Conservation (phyloP, 805 yeast species). For the Saccharomycopsis fibuligera region DNA sequence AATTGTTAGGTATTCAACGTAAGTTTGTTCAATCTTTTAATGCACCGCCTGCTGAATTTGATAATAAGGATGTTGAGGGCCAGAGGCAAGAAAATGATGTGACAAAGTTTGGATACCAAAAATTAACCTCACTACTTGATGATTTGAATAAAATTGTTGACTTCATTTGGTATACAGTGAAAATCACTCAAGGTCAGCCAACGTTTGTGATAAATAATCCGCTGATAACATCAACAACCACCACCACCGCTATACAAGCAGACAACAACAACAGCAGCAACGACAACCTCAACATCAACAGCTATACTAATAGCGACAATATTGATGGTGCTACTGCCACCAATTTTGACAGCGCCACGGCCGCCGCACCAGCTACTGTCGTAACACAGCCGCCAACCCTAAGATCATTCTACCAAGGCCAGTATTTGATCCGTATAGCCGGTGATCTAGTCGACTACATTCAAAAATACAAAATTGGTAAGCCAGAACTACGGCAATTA, state of each 20-base stretch:
- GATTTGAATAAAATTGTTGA: conserved; percentile 46
- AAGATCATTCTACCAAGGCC: conserved; percentile 49
- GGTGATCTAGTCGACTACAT: conserved; percentile 63
- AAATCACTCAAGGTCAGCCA: conserved; percentile 19
- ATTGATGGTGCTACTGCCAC: conserved; percentile 11
- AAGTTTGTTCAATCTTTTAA: conserved; percentile 39
- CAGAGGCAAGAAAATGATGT: background rate
- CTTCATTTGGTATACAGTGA: conserved; percentile 57
- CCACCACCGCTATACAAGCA: too few relatives aligned
- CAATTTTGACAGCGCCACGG: too few relatives aligned
- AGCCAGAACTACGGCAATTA: conserved; percentile 31
- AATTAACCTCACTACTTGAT: conserved; percentile 31
- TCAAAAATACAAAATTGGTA: conserved; percentile 34
- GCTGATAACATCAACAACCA: too few relatives aligned
- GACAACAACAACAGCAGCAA: conserved; percentile 3
- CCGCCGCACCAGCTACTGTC: too few relatives aligned
- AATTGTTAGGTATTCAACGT: conserved; percentile 48
- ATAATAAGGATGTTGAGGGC: too few relatives aligned
- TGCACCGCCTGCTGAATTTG: conserved; percentile 25
- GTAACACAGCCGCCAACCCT: too few relatives aligned
- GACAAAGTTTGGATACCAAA: conserved; percentile 17
- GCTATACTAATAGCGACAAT: too few relatives aligned
- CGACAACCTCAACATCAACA: too few relatives aligned
- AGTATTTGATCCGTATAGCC: conserved; percentile 54
- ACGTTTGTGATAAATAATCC: too few relatives aligned